Evolutionary conservation across 2,329 filamentous ascomycete genomes (phyloP).

Genomic region (Lasiodiplodia theobromae): DNA sequence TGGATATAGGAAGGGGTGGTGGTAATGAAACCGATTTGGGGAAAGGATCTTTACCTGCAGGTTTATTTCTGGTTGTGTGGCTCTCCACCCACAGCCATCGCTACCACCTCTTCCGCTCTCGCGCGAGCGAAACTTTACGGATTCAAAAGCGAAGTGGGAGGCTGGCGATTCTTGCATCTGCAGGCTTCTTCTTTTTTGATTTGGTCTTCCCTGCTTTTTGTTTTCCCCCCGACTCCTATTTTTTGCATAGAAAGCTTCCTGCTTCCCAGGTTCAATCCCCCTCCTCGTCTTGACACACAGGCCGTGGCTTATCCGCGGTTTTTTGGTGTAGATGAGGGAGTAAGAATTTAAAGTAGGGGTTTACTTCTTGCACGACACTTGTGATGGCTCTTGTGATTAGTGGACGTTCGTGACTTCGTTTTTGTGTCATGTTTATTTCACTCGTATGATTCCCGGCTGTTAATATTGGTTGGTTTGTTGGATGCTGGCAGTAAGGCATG

Average conservation of each 20-base stretch:
- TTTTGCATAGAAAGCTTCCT: conserved; percentile 2
- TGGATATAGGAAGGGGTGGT: neutral
- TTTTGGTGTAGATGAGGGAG: neutral
- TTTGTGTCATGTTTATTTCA: no score
- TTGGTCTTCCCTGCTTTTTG: neutral
- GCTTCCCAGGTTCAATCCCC: neutral
- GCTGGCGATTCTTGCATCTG: conserved; percentile 7
- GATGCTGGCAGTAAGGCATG: no score
- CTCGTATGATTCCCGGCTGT: no score
- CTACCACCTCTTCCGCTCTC: neutral
- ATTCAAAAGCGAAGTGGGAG: conserved; percentile 5
- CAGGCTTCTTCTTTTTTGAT: neutral
- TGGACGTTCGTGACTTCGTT: no score
- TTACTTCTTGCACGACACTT: neutral
- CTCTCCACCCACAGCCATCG: neutral
- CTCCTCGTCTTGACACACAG: neutral
- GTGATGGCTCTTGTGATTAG: neutral
- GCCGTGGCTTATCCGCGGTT: neutral
- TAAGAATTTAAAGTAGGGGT: neutral
- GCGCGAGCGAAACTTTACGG: neutral
- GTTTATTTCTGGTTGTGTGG: neutral
- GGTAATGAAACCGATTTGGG: neutral
- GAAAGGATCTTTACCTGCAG: neutral
- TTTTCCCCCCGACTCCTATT: neutral
- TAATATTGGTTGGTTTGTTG: no score